These are phyloP conservation scores for Clitoria ternatea DNA, from an alignment of 306 rosid genomes.

Conservation along the genomic window DNA sequence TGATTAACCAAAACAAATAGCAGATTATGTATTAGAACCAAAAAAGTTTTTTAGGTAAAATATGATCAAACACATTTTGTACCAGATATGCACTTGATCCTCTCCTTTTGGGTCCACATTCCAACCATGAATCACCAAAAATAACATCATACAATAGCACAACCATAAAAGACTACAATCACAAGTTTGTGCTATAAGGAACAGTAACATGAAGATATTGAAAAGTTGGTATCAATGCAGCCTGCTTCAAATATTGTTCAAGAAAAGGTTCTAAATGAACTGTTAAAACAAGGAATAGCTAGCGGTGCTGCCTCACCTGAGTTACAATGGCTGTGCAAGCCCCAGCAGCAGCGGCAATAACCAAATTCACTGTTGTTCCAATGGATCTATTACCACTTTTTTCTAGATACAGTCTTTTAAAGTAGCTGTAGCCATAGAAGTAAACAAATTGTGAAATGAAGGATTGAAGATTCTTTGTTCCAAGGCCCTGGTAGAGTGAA, in stretches of 20 bases:
- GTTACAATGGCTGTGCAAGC: conserved; percentile 89
- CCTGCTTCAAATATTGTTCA: neutral
- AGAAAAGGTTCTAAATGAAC: neutral
- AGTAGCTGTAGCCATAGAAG: conserved; percentile 96
- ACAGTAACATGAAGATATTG: neutral
- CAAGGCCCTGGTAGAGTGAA: conserved; percentile 95
- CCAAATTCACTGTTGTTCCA: conserved; percentile 76
- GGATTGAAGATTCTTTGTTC: conserved; percentile 90
- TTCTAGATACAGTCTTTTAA: conserved; percentile 74
- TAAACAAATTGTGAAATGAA: conserved; percentile 90
- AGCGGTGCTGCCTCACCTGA: conserved; percentile 67
- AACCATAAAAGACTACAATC: neutral
- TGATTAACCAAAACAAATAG: neutral
- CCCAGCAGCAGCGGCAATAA: conserved; percentile 97
- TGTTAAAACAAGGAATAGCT: neutral
- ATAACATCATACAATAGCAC: neutral
- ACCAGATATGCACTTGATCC: neutral
- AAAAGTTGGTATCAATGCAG: neutral
- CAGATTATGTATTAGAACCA: neutral
- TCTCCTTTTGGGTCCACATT: neutral
- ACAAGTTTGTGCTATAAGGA: neutral
- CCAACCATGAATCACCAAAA: conserved; percentile 5
- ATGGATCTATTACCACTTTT: conserved; percentile 73
- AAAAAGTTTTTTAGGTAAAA: neutral
- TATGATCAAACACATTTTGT: neutral